Conservation (phyloP, 148 eudicot genomes). For the Chenopodium album region DNA sequence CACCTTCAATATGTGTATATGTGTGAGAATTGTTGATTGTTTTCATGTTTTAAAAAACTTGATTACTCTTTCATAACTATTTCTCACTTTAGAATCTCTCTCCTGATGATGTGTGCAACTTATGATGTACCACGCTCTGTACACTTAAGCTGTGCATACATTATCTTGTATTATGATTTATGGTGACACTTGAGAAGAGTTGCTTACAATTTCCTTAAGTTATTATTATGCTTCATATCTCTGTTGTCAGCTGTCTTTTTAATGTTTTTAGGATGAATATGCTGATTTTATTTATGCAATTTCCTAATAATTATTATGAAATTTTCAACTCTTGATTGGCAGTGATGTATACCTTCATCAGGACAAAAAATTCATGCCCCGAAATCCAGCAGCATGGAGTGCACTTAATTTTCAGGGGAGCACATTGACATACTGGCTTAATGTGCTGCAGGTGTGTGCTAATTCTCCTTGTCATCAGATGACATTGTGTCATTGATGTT, state of each 20-base stretch:
- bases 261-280: neutral
- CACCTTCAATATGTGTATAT: too few relatives aligned
- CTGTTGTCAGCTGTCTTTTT: neutral
- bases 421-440: slow-evolving; percentile 87
- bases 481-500: neutral
- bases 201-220: too few relatives aligned
- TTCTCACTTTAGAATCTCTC: neutral
- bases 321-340: neutral
- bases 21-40: neutral
- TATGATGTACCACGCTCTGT: neutral
- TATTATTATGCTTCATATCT: too few relatives aligned
- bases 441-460: slow-evolving; percentile 74
- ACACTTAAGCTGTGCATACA: neutral
- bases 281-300: neutral
- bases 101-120: neutral
- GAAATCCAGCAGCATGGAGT: slow-evolving; percentile 88
- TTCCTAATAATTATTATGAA: neutral
- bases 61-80: neutral
- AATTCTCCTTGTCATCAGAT: neutral
- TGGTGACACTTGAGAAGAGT: too few relatives aligned
- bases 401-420: slow-evolving; percentile 87
- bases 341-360: slow-evolving; percentile 86
- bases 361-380: slow-evolving; percentile 79
- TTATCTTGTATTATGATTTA: too few relatives aligned
- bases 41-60: neutral